These are phyloP conservation scores for Ogataea pignaliae DNA, from an alignment of 805 yeast species.

Conservation along the genomic window DNA sequence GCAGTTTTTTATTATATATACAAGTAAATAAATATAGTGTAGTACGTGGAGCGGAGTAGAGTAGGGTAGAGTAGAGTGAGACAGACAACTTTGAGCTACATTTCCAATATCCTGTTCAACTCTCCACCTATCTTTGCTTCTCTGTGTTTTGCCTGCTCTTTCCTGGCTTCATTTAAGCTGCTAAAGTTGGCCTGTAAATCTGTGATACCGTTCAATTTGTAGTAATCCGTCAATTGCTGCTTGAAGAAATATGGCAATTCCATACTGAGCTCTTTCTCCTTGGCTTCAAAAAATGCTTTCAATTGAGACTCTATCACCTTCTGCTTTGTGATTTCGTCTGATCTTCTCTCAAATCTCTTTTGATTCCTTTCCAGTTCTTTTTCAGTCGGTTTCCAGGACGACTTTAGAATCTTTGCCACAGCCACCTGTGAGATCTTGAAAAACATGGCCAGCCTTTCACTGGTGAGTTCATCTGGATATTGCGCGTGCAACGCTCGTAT, in stretches of 20 bases:
- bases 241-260: slow-evolving; percentile 28
- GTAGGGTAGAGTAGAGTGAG: no score
- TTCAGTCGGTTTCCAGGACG: slow-evolving; percentile 67
- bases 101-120: no score
- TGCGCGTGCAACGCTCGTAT: slow-evolving; percentile 51
- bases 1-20: neutral
- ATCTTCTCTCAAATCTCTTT: slow-evolving; percentile 52
- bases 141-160: slow-evolving; percentile 7
- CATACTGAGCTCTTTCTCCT: slow-evolving; percentile 24
- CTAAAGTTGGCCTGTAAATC: slow-evolving; percentile 21
- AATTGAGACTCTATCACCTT: slow-evolving; percentile 22
- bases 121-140: neutral
- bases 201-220: slow-evolving; percentile 20
- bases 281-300: slow-evolving; percentile 24
- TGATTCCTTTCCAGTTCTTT: slow-evolving; percentile 44
- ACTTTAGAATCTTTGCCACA: slow-evolving; percentile 69
- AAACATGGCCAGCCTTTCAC: slow-evolving; percentile 54
- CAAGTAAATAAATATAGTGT: neutral
- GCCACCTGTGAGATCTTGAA: slow-evolving; percentile 80
- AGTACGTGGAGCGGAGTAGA: neutral
- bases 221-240: slow-evolving; percentile 20
- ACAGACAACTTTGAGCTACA: no score
- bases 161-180: slow-evolving; percentile 18
- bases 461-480: slow-evolving; percentile 54
- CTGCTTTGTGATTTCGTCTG: slow-evolving; percentile 28